Conservation (phyloP, 2,329 filamentous ascomycete genomes). For the Ophiosphaerella narmari region DNA sequence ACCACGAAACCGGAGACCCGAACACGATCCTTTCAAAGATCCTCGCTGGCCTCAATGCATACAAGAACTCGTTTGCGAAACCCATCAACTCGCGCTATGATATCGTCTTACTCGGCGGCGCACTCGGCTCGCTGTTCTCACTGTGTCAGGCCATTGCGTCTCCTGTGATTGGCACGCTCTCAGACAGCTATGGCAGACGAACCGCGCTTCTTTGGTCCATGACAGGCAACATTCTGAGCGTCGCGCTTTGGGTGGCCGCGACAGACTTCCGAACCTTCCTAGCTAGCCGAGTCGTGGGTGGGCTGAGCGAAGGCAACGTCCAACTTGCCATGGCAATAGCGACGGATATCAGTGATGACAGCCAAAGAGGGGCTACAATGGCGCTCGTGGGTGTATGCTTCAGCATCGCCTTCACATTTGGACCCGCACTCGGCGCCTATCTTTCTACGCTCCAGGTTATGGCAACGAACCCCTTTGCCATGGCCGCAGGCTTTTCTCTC, state of each 20-base stretch:
- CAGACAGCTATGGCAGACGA: slow-evolving; percentile 84
- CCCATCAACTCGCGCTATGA: slow-evolving; percentile 97
- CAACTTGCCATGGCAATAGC: slow-evolving; percentile 96
- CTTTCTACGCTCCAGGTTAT: slow-evolving; percentile 78
- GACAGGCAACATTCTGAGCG: slow-evolving; percentile 89
- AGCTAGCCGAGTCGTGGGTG: slow-evolving; percentile 88
- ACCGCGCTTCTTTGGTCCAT: slow-evolving; percentile 89
- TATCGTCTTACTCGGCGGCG: slow-evolving; percentile 91
- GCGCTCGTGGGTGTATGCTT: slow-evolving; percentile 96
- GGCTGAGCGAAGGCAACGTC: slow-evolving; percentile 94
- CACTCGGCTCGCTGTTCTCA: slow-evolving; percentile 90
- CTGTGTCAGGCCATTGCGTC: slow-evolving; percentile 91
- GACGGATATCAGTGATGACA: slow-evolving; percentile 89
- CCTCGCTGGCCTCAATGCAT: slow-evolving; percentile 82
- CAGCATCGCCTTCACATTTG: slow-evolving; percentile 95
- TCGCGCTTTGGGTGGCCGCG: slow-evolving; percentile 91
- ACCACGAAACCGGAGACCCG: slow-evolving; percentile 67
- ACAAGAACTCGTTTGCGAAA: slow-evolving; percentile 89
- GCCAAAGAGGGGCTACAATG: slow-evolving; percentile 87
- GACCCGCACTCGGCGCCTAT: slow-evolving; percentile 87
- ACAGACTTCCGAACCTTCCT: slow-evolving; percentile 96
- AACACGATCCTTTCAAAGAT: slow-evolving; percentile 77
- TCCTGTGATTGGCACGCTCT: slow-evolving; percentile 85
- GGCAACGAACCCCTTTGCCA: slow-evolving; percentile 88
- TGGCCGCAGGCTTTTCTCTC: slow-evolving; percentile 86